Evolutionary conservation across 306 rosid species (phyloP), one percentile per base, ranked within the genome.

Genomic region (Nissolia schottii): DNA sequence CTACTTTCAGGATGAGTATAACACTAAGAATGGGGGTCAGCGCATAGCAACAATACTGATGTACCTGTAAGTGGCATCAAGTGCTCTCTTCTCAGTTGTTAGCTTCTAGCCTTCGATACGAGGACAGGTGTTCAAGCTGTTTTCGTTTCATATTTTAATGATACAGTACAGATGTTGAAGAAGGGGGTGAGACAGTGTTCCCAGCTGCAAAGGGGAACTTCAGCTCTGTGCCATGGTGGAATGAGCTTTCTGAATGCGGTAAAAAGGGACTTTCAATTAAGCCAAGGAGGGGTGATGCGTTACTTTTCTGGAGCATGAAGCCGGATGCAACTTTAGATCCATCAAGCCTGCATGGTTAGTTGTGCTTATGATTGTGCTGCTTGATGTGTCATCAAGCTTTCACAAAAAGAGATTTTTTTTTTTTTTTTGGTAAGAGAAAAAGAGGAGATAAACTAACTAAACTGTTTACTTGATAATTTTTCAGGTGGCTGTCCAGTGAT

Each of bases 261-360:
- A 88, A 92, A 75, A 78, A 81, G 38, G 99, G 99, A 29, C 96
- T 92, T 74, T 95, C 97, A 10, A 73, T 95, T 67, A 95, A 95
- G 81, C 99, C 99, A 13, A 95, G 84, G 89, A 88, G 79, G 85
- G 99, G 99, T 0, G 96, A 95, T 79, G 99, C 99, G 31, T 69
- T 95, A 64, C 96, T 95, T 82, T 95, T 95, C 86, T 91, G 99
- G 97, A 95, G 97, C 92, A 95, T 95, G 97, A 95, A 83, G 82
- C 97, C 97, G 15, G 99, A 95, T 74, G 96, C 93, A 41, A 57
- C 87, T 58, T 74, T 89, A 72, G 99, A 95, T 82, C 85, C 99
- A 55, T 86, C 97, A 66, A 95, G 97, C 82, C 83, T 95, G 87
- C 99, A 95, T 77, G 99, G 99, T 95, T 79, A 66, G 90, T 80